phyloP scores from a whole-genome alignment of 768 basidiomycete genomes.

The Suillus ampliporus region DNA sequence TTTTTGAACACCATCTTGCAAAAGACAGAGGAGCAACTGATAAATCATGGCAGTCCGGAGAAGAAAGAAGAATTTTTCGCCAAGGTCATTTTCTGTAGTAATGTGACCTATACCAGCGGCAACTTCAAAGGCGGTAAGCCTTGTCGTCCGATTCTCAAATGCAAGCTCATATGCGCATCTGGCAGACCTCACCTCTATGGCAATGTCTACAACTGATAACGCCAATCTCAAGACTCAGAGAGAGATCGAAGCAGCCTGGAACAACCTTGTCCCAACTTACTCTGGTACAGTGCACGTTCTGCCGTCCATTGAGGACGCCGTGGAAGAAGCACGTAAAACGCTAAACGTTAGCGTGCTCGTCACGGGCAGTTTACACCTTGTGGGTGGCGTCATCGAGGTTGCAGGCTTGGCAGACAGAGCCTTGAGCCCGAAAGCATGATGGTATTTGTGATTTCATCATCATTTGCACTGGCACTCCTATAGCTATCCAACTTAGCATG shows the following conservation, averaged over 20 bases:
- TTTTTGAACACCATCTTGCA: slow-evolving; percentile 70
- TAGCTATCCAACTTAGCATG: not conserved
- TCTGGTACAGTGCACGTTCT: slow-evolving; percentile 74
- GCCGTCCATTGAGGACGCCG: slow-evolving; percentile 88
- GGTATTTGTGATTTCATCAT: slow-evolving; percentile 5
- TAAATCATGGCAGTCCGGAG: slow-evolving; percentile 44
- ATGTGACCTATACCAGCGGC: slow-evolving; percentile 92
- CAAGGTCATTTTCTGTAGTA: slow-evolving; percentile 92
- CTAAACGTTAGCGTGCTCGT: slow-evolving; percentile 70
- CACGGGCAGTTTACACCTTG: slow-evolving; percentile 90
- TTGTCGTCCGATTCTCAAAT: slow-evolving; percentile 5
- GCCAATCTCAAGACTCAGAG: slow-evolving; percentile 74
- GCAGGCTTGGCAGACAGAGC: slow-evolving; percentile 59
- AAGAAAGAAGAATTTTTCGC: slow-evolving; percentile 65
- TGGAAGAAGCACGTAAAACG: slow-evolving; percentile 46
- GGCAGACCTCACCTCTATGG: slow-evolving; percentile 78
- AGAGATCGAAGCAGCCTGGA: slow-evolving; percentile 79
- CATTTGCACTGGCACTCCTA: not conserved
- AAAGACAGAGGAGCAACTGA: slow-evolving; percentile 54
- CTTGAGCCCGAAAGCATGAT: not conserved
- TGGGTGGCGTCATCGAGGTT: slow-evolving; percentile 94
- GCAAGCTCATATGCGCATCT: slow-evolving; percentile 7
- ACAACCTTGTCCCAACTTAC: slow-evolving; percentile 62
- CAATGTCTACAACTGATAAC: slow-evolving; percentile 66
- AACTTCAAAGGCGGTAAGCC: slow-evolving; percentile 85